Evolutionary conservation across 345 rosid species (phyloP), one percentile per base, ranked within the genome.

Genomic region (Cardamine chenopodiifolia): DNA sequence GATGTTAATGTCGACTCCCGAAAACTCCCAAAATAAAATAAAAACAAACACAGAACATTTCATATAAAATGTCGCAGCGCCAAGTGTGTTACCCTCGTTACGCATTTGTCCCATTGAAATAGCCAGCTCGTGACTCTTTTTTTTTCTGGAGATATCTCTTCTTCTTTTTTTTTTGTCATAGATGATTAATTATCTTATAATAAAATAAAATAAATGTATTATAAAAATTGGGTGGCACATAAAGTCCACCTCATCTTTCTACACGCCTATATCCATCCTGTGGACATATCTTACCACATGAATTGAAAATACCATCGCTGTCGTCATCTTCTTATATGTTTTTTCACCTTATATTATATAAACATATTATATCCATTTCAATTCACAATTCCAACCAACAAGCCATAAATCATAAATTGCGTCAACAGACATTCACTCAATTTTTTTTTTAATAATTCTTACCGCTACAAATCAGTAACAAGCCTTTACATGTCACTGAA

Each of bases 231-330:
- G 62, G 76, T 77, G 80, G 80, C 80, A 71, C 29, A 65, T 71
- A 77, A 58, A 77, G 68, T 77, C 80, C 80, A 77, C 76, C 72
- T 70, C 80, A 77, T 77, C 80, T 70, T 65, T 63, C 25, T 70
- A 63, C 60, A 70, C 71, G 32, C 80, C 75, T 63, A 55, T 66
- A 56, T 77, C 72, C 71, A 56, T 77, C 72, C 10, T 56, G 71
- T 64, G 76, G 80, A 56, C 80, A 65, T 40, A 64, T 65, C 68
- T 71, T 11, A 58, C 67, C 72, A 77, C 80, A 71, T 77, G 76
- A 49, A 56, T 23, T 70, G 42, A 77, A 32, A 62, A 77, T 66
- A 63, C 53, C 26, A 64, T 71, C 77, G 52, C 62, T 64, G 62
- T 77, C 72, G 23, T 23, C 77, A 63, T 77, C 56, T 70, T 77